These are phyloP conservation scores for Dissophora globulifera DNA, from an alignment of 192 early-diverging fungal genomes.

Conservation along the genomic window DNA sequence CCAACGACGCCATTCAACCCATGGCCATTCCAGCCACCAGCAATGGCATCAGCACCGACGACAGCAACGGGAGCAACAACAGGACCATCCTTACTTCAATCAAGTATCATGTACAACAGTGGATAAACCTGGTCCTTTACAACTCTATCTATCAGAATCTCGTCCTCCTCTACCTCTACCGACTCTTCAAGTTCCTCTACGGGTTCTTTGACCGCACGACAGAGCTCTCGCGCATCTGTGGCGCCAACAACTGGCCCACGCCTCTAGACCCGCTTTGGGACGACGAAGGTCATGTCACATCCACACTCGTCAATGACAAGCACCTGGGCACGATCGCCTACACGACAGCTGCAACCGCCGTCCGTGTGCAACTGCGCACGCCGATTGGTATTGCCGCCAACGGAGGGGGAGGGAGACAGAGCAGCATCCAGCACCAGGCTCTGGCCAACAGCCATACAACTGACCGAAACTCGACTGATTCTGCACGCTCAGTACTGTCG, in stretches of 20 bases:
- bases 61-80: too few relatives aligned
- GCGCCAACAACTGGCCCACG: conserved; percentile 12
- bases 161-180: conserved; percentile 62
- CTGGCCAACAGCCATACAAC: too few relatives aligned
- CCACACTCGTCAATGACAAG: conserved; percentile 20
- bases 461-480: conserved; percentile 12
- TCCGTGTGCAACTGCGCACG: neutral
- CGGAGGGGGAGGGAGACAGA: conserved; percentile 4
- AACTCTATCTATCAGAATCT: conserved; percentile 63
- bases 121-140: conserved; percentile 58
- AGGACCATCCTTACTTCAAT: conserved; percentile 27
- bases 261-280: conserved; percentile 36
- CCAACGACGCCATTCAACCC: too few relatives aligned
- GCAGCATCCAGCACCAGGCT: conserved; percentile 5
- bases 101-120: conserved; percentile 52
- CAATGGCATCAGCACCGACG: too few relatives aligned
- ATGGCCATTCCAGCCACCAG: too few relatives aligned
- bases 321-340: conserved; percentile 25
- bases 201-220: conserved; percentile 67
- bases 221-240: conserved; percentile 68
- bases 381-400: neutral
- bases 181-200: conserved; percentile 63
- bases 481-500: conserved; percentile 1
- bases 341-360: neutral
- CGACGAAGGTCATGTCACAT: conserved; percentile 11